Evolutionary conservation across 2,329 filamentous ascomycete species (phyloP).

Genomic region (Fusarium tanahbumbuense): DNA sequence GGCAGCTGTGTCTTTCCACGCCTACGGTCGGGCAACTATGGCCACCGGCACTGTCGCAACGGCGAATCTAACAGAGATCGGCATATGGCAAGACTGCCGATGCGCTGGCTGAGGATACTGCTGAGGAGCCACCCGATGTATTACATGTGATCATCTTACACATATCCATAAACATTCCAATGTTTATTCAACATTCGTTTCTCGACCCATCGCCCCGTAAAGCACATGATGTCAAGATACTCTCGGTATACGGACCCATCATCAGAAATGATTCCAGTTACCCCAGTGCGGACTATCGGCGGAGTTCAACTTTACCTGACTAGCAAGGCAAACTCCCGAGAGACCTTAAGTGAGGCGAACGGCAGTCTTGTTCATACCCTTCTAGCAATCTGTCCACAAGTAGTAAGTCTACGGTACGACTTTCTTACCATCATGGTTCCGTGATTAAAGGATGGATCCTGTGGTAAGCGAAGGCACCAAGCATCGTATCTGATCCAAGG

Average conservation of each 20-base stretch:
- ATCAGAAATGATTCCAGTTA: not conserved
- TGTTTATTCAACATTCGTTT: not conserved
- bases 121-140: not conserved
- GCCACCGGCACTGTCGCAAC: not conserved
- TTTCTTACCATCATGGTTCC: not conserved
- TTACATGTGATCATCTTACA: not conserved
- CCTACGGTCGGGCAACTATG: slow-evolving; percentile 11
- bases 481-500: not conserved
- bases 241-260: not conserved
- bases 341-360: not conserved
- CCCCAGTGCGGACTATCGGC: not conserved
- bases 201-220: slow-evolving; percentile 5
- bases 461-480: not conserved
- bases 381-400: not conserved
- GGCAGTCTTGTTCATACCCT: not conserved
- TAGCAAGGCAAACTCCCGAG: not conserved
- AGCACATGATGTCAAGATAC: slow-evolving; percentile 3
- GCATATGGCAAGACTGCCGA: not conserved
- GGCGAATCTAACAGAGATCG: not conserved
- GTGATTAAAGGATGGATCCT: not conserved
- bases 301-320: slow-evolving; percentile 11
- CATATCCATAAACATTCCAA: not conserved
- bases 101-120: not conserved
- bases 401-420: not conserved
- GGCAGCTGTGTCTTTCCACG: slow-evolving; percentile 9